These are phyloP conservation scores for Penicillium polonicum DNA, from an alignment of 2,329 filamentous ascomycete species.

Conservation along the genomic window DNA sequence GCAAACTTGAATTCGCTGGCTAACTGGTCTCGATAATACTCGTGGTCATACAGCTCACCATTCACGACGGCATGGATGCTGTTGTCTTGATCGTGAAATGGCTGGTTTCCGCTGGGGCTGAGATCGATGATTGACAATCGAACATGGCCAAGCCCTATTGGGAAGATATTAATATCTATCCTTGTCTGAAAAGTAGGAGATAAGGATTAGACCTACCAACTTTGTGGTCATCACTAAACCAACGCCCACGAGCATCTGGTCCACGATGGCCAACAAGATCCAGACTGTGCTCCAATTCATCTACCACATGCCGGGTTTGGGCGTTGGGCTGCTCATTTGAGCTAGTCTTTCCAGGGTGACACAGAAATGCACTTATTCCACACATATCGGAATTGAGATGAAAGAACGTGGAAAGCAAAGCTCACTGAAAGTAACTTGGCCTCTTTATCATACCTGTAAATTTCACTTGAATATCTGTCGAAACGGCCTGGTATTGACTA, in stretches of 20 bases:
- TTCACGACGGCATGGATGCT: constrained; percentile 58
- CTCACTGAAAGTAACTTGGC: not conserved
- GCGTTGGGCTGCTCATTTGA: not conserved
- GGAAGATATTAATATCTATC: not conserved
- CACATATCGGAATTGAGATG: not conserved
- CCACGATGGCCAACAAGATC: constrained; percentile 44
- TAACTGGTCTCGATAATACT: constrained; percentile 21
- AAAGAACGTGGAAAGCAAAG: not conserved
- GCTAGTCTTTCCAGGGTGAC: not conserved
- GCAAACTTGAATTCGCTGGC: constrained; percentile 22
- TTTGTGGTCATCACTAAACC: constrained; percentile 46
- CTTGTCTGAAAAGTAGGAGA: not conserved
- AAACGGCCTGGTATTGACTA: too few species aligned
- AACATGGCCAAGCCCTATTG: constrained; percentile 48
- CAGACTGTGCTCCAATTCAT: not conserved
- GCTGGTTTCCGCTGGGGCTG: constrained; percentile 48
- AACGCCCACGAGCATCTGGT: constrained; percentile 48
- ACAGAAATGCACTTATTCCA: not conserved
- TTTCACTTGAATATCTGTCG: too few species aligned
- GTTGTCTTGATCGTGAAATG: constrained; percentile 42
- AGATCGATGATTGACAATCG: constrained; percentile 57
- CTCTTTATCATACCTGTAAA: not conserved
- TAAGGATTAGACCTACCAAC: constrained; percentile 11
- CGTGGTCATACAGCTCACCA: constrained; percentile 59
- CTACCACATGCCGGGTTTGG: not conserved